A percentile compares a stretch with the other conserved stretches of the same genome.
These are phyloP conservation scores for Ceratocystis ficicola DNA, from an alignment of 2,329 filamentous ascomycete species.

Conservation along the genomic window DNA sequence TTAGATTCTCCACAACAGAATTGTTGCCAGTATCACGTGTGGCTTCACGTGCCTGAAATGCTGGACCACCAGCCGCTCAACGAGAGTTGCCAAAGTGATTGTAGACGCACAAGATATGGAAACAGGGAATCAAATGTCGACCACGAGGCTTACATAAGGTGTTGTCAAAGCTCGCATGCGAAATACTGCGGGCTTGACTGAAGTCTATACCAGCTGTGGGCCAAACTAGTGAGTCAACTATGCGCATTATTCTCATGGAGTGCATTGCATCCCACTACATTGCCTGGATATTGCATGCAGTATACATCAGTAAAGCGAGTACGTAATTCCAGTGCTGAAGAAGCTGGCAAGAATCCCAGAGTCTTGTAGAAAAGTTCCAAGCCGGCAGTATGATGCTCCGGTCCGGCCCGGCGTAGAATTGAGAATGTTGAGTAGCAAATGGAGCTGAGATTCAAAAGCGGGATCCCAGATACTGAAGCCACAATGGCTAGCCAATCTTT, in stretches of 20 bases:
- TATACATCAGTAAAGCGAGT: not conserved
- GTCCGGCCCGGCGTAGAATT: conserved; percentile 1
- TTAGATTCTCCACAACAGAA: no score
- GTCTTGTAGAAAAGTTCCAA: no score
- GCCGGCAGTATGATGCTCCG: not conserved
- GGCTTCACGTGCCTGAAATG: no score
- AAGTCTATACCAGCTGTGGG: not conserved
- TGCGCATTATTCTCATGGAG: not conserved
- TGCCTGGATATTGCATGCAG: not conserved
- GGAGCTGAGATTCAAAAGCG: not conserved
- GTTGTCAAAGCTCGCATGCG: not conserved
- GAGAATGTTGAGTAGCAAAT: not conserved
- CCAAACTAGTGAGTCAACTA: not conserved
- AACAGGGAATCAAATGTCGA: no score
- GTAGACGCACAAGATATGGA: no score
- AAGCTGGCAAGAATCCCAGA: no score
- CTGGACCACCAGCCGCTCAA: no score
- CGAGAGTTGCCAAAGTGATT: no score
- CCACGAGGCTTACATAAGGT: no score
- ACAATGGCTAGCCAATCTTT: not conserved
- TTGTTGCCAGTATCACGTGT: no score
- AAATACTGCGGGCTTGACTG: not conserved
- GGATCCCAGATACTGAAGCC: not conserved
- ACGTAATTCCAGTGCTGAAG: not conserved
- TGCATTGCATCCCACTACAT: not conserved